Conservation (phyloP, 1,284 basidiomycete genomes). For the Trichosporon sp. region DNA sequence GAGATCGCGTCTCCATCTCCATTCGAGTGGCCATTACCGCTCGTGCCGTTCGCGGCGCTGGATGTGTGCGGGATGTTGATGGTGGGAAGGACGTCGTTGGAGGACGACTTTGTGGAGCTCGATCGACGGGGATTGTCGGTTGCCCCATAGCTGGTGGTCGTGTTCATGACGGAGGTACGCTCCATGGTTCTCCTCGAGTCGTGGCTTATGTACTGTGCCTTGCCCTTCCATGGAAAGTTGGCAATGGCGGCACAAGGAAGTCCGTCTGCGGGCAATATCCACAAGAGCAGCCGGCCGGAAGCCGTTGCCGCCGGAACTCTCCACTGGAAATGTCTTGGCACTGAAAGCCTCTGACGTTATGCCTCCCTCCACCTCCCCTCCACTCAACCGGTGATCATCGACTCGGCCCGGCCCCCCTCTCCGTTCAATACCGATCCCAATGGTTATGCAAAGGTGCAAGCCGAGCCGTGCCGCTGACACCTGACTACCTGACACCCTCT, state of each 20-base stretch:
- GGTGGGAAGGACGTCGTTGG: too few relatives aligned
- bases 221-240: background rate
- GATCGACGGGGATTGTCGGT: background rate
- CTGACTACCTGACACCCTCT: too few relatives aligned
- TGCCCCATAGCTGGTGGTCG: background rate
- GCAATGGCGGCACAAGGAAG: background rate
- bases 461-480: too few relatives aligned
- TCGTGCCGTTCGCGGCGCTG: too few relatives aligned
- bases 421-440: too few relatives aligned
- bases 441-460: too few relatives aligned
- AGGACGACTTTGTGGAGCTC: too few relatives aligned
- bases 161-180: background rate
- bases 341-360: background rate
- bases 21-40: background rate
- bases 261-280: too few relatives aligned
- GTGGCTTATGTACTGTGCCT: slow-evolving; percentile 2
- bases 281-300: background rate
- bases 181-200: background rate
- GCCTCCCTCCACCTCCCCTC: background rate
- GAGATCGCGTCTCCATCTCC: background rate
- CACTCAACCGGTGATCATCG: too few relatives aligned
- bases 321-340: background rate
- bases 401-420: too few relatives aligned
- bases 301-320: slow-evolving; percentile 1
- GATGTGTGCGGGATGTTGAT: too few relatives aligned